Percentiles rank a stretch among this genome's conserved stretches.
Conservation (phyloP, 305 asterid genomes). For the Fraxinus sp. region DNA sequence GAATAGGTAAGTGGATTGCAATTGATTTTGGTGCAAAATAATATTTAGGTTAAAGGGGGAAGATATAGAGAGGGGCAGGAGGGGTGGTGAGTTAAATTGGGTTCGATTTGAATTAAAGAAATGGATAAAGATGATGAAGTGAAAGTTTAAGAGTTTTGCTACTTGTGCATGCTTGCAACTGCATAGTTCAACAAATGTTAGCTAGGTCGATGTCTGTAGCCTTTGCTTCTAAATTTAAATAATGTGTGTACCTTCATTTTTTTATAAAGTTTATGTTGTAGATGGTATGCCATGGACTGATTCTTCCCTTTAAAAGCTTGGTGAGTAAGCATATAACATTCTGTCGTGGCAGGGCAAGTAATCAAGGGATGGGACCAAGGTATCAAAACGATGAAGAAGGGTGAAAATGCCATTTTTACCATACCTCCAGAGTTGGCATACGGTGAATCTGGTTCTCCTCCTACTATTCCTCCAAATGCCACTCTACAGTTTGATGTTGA, state of each 20-base stretch:
- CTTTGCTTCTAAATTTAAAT: not conserved
- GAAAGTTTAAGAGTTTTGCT: not conserved
- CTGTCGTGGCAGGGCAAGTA: slow-evolving; percentile 66
- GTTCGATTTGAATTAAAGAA: not conserved
- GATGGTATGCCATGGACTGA: not conserved
- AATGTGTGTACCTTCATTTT: not conserved
- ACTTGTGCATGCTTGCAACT: not conserved
- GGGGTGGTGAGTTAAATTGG: not conserved
- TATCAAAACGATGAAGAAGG: slow-evolving; percentile 92
- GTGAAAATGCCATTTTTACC: slow-evolving; percentile 79
- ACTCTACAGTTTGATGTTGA: slow-evolving; percentile 88
- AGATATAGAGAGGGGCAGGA: not conserved
- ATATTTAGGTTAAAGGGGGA: not conserved
- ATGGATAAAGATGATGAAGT: not conserved
- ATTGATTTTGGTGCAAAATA: not conserved
- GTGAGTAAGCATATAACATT: not conserved
- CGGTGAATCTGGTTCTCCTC: slow-evolving; percentile 88
- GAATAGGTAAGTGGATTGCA: not conserved
- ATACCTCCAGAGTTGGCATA: slow-evolving; percentile 86
- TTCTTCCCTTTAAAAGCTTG: not conserved
- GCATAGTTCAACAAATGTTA: not conserved
- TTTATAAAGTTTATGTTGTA: not conserved
- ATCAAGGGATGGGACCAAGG: slow-evolving; percentile 93
- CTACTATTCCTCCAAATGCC: slow-evolving; percentile 90
- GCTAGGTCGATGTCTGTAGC: not conserved